Conservation (phyloP, 1,284 basidiomycete species). For the Tylopilus sp. region DNA sequence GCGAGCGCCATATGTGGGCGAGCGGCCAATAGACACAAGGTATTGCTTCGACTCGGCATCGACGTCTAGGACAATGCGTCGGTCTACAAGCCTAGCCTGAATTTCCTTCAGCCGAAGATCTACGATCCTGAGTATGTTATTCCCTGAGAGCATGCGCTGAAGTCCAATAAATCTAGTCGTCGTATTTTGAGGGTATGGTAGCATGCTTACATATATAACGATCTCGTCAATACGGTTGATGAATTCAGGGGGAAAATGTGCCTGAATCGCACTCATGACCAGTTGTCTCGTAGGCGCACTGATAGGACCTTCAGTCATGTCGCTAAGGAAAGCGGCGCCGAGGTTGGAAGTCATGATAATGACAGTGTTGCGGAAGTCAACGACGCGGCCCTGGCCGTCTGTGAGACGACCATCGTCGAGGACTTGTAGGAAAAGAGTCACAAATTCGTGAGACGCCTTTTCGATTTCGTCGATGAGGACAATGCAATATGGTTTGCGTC, state of each 20-base stretch:
- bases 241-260: constrained; percentile 91
- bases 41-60: constrained; percentile 80
- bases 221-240: constrained; percentile 90
- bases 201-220: constrained; percentile 75
- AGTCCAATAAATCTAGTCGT: constrained; percentile 7
- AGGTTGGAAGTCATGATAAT: constrained; percentile 96
- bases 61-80: constrained; percentile 78
- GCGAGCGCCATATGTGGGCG: constrained; percentile 82
- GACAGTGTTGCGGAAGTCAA: constrained; percentile 83
- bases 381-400: constrained; percentile 78
- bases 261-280: constrained; percentile 77
- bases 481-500: constrained; percentile 82
- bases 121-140: constrained; percentile 79
- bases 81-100: constrained; percentile 71
- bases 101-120: constrained; percentile 74
- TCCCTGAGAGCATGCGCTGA: constrained; percentile 73
- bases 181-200: background rate
- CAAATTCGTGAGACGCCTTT: constrained; percentile 87
- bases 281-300: constrained; percentile 57
- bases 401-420: constrained; percentile 95
- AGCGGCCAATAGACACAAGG: constrained; percentile 83
- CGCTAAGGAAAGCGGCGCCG: constrained; percentile 74
- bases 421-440: constrained; percentile 90
- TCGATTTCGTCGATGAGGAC: constrained; percentile 86
- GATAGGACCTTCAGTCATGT: constrained; percentile 73